These are phyloP conservation scores for Adansonia grandidieri DNA, from an alignment of 441 rosid genomes.

Conservation along the genomic window DNA sequence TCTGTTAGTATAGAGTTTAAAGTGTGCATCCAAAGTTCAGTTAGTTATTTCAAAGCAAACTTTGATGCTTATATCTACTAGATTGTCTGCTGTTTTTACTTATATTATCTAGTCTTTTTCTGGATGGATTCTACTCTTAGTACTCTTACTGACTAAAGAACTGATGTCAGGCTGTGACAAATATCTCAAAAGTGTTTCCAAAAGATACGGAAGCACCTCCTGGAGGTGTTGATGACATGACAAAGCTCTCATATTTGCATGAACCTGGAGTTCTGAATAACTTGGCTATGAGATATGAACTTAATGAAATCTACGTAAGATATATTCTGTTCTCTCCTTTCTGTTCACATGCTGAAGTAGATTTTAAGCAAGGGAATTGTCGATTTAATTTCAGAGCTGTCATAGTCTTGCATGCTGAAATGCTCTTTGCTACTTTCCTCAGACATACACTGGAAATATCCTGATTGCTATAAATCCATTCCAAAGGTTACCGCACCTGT, in stretches of 20 bases:
- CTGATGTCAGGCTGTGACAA: conserved; percentile 53
- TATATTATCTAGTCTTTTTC: conserved; percentile 9
- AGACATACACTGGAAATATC: conserved; percentile 82
- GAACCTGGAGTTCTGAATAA: conserved; percentile 78
- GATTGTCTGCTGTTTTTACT: not conserved
- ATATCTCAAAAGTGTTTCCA: conserved; percentile 57
- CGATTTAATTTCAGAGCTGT: conserved; percentile 17
- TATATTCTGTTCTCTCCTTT: conserved; percentile 22
- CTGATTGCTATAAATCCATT: conserved; percentile 81
- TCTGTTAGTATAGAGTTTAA: conserved; percentile 22
- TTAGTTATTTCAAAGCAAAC: conserved; percentile 29
- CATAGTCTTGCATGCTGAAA: not conserved
- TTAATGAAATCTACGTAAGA: conserved; percentile 75
- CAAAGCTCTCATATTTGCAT: conserved; percentile 77
- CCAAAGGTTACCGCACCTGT: conserved; percentile 77
- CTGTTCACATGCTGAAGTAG: conserved; percentile 18
- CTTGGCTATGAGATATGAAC: conserved; percentile 68
- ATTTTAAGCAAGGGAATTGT: conserved; percentile 10
- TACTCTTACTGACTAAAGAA: not conserved
- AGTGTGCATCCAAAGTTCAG: conserved; percentile 20
- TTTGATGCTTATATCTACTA: conserved; percentile 8
- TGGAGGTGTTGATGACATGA: conserved; percentile 84
- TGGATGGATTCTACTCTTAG: conserved; percentile 2
- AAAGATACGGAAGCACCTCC: conserved; percentile 70
- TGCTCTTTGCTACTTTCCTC: conserved; percentile 30